Evolutionary conservation across 1,139 yeast species (phyloP).

Genomic region (Geotrichum aggregatum): DNA sequence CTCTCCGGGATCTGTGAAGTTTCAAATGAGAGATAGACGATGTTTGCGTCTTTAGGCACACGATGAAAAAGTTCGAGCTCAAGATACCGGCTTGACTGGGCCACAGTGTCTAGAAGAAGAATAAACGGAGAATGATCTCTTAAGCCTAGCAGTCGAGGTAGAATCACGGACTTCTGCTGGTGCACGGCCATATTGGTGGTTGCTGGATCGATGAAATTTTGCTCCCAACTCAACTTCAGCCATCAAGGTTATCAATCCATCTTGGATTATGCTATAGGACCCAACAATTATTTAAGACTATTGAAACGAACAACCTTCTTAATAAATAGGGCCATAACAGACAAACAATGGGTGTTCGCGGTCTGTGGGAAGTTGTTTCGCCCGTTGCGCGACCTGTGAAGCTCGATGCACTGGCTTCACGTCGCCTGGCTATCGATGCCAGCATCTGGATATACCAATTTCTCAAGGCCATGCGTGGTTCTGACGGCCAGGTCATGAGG

Average conservation of each 20-base stretch:
- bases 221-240: too few relatives aligned
- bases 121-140: slow-evolving; percentile 73
- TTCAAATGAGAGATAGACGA: slow-evolving; percentile 61
- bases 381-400: slow-evolving; percentile 90
- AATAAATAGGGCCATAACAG: not conserved
- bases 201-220: not conserved
- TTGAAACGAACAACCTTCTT: not conserved
- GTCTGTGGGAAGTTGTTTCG: slow-evolving; percentile 88
- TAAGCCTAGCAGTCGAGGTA: slow-evolving; percentile 54
- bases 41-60: slow-evolving; percentile 27
- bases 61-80: slow-evolving; percentile 54
- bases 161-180: slow-evolving; percentile 35
- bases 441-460: slow-evolving; percentile 98
- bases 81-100: slow-evolving; percentile 60
- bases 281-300: too few relatives aligned
- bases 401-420: slow-evolving; percentile 71
- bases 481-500: slow-evolving; percentile 70
- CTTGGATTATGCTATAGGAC: too few relatives aligned
- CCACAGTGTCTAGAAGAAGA: slow-evolving; percentile 61
- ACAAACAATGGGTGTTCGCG: slow-evolving; percentile 82
- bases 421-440: slow-evolving; percentile 89
- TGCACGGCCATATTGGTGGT: slow-evolving; percentile 21
- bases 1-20: slow-evolving; percentile 49
- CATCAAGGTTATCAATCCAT: too few relatives aligned
- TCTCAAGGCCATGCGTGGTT: slow-evolving; percentile 86